Evolutionary conservation across 2,329 filamentous ascomycete species (phyloP).

Genomic region (Colletotrichum gigasporum): DNA sequence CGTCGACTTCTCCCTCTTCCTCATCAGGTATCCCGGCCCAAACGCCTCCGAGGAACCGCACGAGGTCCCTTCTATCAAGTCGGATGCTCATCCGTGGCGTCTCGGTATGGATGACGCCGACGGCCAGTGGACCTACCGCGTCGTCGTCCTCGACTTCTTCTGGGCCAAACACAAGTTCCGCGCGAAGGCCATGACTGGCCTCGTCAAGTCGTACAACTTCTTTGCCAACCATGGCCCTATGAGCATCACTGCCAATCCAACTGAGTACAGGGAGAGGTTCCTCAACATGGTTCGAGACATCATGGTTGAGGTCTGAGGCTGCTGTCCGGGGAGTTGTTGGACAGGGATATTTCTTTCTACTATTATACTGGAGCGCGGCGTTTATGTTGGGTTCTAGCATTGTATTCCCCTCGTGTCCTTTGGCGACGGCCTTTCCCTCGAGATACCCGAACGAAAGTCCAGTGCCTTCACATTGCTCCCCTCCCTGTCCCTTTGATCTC

Average conservation of each 20-base stretch:
- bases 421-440: neutral
- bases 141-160: slow-evolving; percentile 78
- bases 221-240: slow-evolving; percentile 74
- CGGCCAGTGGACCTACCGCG: slow-evolving; percentile 73
- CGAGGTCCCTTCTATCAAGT: slow-evolving; percentile 50
- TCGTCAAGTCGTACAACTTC: slow-evolving; percentile 71
- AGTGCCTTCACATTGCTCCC: neutral
- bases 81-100: slow-evolving; percentile 59
- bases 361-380: neutral
- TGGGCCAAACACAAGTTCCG: slow-evolving; percentile 79
- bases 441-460: neutral
- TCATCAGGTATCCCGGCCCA: slow-evolving; percentile 59
- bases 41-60: slow-evolving; percentile 16
- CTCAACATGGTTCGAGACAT: slow-evolving; percentile 58
- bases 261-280: slow-evolving; percentile 70
- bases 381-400: neutral
- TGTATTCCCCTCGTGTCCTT: neutral
- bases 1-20: slow-evolving; percentile 80
- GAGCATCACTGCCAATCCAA: slow-evolving; percentile 76
- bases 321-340: no score
- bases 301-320: slow-evolving; percentile 46
- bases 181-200: slow-evolving; percentile 70
- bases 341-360: neutral
- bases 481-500: no score
- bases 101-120: slow-evolving; percentile 69